Evolutionary conservation across 2,329 filamentous ascomycete species (phyloP).

Genomic region (Harringtonia lauricola): DNA sequence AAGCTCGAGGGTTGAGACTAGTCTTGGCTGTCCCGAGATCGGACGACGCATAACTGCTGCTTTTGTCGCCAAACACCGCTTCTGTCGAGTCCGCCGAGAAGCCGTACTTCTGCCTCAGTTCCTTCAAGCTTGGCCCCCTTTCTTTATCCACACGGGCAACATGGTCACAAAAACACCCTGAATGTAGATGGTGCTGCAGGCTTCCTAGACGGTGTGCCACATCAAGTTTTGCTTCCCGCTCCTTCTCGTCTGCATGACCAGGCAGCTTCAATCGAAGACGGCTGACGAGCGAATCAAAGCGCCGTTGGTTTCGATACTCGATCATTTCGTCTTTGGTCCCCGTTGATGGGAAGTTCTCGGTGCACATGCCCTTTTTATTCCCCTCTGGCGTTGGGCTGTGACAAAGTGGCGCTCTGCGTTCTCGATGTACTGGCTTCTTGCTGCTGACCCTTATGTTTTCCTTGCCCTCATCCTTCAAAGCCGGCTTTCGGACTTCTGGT

Average conservation of each 20-base stretch:
- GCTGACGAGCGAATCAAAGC: slow-evolving; percentile 8
- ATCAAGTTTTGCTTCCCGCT: not conserved
- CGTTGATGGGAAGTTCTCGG: not conserved
- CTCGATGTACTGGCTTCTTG: too few species aligned
- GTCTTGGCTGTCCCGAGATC: not conserved
- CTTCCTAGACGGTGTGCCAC: not conserved
- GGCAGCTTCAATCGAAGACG: slow-evolving; percentile 8
- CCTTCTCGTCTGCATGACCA: not conserved
- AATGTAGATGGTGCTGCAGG: too few species aligned
- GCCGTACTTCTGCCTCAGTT: not conserved
- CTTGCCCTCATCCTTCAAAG: not conserved
- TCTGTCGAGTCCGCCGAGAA: not conserved
- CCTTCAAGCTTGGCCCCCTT: not conserved
- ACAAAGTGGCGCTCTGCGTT: too few species aligned
- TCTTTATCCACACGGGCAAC: not conserved
- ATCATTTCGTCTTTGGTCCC: not conserved
- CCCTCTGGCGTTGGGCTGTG: too few species aligned
- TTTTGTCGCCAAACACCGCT: not conserved
- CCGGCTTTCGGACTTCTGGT: too few species aligned
- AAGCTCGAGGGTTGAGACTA: slow-evolving; percentile 2
- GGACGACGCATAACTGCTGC: not conserved
- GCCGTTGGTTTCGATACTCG: slow-evolving; percentile 3
- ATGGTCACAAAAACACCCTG: not conserved
- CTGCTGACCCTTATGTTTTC: not conserved
- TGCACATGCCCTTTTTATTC: too few species aligned